Conservation (phyloP, 2,329 filamentous ascomycete genomes). For the Zalaria obscura region DNA sequence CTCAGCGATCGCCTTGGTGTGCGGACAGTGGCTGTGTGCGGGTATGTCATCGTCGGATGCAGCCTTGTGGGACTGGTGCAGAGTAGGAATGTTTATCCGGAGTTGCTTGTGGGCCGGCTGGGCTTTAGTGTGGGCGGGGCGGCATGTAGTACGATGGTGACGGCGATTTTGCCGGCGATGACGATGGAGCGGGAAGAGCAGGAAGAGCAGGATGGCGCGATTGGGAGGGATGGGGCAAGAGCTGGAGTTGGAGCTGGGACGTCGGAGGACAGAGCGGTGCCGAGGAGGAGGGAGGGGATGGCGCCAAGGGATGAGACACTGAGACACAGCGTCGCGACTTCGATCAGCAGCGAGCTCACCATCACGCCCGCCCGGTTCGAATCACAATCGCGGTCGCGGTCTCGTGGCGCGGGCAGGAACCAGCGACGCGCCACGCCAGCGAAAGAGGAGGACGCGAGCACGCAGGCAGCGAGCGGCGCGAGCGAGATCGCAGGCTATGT, state of each 20-base stretch:
- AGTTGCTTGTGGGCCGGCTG: constrained; percentile 69
- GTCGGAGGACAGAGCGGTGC: constrained; percentile 7
- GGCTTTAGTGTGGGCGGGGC: constrained; percentile 84
- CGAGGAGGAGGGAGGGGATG: constrained; percentile 11
- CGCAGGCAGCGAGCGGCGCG: background rate
- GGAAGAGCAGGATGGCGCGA: no score
- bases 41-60: constrained; percentile 69
- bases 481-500: constrained; percentile 69
- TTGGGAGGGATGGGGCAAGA: no score
- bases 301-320: constrained; percentile 16
- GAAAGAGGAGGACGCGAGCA: background rate
- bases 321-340: constrained; percentile 48
- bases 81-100: constrained; percentile 74
- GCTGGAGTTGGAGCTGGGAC: constrained; percentile 1
- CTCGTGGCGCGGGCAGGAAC: constrained; percentile 1
- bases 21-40: constrained; percentile 47
- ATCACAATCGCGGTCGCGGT: constrained; percentile 19
- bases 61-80: constrained; percentile 72
- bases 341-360: constrained; percentile 59
- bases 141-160: constrained; percentile 88
- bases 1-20: constrained; percentile 66
- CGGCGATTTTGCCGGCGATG: constrained; percentile 72
- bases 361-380: constrained; percentile 49
- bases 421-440: background rate
- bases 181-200: constrained; percentile 21